phyloP scores from a whole-genome alignment of 768 basidiomycete species.

The Auricularia sp. region DNA sequence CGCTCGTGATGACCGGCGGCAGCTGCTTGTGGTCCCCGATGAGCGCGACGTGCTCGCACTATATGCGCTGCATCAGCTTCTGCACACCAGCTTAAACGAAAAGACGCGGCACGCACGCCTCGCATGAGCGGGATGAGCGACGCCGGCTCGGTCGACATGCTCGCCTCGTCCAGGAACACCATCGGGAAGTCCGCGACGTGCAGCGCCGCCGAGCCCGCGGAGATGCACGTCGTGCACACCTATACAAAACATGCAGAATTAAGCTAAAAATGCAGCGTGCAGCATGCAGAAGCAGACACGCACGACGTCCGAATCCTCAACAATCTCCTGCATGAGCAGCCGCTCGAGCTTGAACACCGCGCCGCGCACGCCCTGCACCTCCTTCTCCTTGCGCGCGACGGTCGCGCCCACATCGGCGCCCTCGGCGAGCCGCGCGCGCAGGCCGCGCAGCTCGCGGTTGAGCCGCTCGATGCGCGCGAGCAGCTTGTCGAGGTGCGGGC shows the following conservation, averaged over 20 bases:
- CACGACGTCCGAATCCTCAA: constrained; percentile 59
- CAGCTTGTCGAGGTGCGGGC: constrained; percentile 31
- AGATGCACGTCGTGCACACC: constrained; percentile 85
- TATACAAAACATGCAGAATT: too few relatives aligned
- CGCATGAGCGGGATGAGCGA: constrained; percentile 88
- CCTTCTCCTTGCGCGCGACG: constrained; percentile 19
- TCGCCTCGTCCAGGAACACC: constrained; percentile 90
- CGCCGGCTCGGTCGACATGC: constrained; percentile 92
- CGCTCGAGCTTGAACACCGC: constrained; percentile 47
- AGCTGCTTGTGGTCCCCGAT: constrained; percentile 98
- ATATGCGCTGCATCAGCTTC: constrained; percentile 8
- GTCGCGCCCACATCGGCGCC: background rate
- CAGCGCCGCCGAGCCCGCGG: constrained; percentile 54
- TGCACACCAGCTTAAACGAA: constrained; percentile 8
- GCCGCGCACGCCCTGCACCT: constrained; percentile 23
- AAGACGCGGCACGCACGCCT: constrained; percentile 51
- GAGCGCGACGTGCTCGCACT: constrained; percentile 76
- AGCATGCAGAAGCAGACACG: constrained; percentile 5
- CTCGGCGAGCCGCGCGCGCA: background rate
- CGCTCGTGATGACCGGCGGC: constrained; percentile 75
- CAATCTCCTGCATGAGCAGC: constrained; percentile 52
- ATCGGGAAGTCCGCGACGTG: constrained; percentile 80
- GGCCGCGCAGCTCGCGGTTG: background rate
- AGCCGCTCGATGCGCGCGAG: constrained; percentile 27
- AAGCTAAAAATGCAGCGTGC: constrained; percentile 8